phyloP scores from a whole-genome alignment of 148 eudicot genomes.

The Nepenthes gracilis region DNA sequence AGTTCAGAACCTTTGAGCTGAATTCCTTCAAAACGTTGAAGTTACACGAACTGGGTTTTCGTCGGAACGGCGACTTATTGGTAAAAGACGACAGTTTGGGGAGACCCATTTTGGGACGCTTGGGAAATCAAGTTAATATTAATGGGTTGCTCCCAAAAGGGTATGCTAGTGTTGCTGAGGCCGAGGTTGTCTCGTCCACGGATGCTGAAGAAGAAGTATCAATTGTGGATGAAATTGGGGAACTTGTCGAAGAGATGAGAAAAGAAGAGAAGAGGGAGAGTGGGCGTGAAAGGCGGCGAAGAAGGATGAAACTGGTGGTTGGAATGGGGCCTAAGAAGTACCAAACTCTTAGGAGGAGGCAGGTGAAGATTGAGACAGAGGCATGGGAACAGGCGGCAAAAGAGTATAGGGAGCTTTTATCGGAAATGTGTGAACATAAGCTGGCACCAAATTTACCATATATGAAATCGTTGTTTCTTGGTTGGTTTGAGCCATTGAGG shows the following conservation, averaged over 20 bases:
- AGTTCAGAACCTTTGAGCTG: slow-evolving; percentile 14
- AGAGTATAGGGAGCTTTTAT: slow-evolving; percentile 74
- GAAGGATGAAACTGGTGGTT: slow-evolving; percentile 7
- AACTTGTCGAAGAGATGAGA: slow-evolving; percentile 48
- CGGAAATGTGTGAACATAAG: slow-evolving; percentile 79
- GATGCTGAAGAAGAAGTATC: slow-evolving; percentile 47
- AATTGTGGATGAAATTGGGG: slow-evolving; percentile 49
- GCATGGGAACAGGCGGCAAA: slow-evolving; percentile 81
- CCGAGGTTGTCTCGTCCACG: slow-evolving; percentile 21
- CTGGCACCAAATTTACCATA: slow-evolving; percentile 95
- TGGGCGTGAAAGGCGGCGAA: slow-evolving; percentile 1
- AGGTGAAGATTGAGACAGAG: slow-evolving; percentile 79
- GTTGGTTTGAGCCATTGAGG: slow-evolving; percentile 88
- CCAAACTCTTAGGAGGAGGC: slow-evolving; percentile 49
- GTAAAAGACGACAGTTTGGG: slow-evolving; percentile 18
- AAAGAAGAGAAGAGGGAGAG: slow-evolving; percentile 35
- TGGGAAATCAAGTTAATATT: slow-evolving; percentile 15
- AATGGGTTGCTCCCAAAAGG: slow-evolving; percentile 36
- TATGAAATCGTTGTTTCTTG: slow-evolving; percentile 79
- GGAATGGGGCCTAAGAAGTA: slow-evolving; percentile 44
- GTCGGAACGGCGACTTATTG: slow-evolving; percentile 16
- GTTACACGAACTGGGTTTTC: slow-evolving; percentile 33
- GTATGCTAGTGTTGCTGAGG: slow-evolving; percentile 65
- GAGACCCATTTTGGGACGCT: slow-evolving; percentile 13
- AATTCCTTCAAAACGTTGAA: slow-evolving; percentile 13